Evolutionary conservation across 371 early-diverging fungal species (phyloP), one percentile per base, ranked within the genome.

Genomic region (Apophysomyces trapeziformis): DNA sequence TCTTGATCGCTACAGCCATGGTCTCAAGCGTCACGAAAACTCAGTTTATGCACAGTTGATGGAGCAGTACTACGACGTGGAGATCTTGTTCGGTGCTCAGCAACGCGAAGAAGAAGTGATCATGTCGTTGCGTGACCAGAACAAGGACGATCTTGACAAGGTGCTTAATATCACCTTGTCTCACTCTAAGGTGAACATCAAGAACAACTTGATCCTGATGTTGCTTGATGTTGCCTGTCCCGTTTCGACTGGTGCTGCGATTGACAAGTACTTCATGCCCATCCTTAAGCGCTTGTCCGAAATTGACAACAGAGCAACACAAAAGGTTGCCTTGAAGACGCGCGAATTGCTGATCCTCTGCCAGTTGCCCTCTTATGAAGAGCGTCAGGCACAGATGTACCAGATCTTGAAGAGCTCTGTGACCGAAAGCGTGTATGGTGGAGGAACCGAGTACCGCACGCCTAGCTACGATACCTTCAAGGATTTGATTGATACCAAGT

Each of bases 291-390:
- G 85, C 61, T 74, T 97, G 63, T 93, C 99, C 35, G 90, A 88
- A 63, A 84, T 98, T 56, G 84, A 86, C 26, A 89, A 92, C 63
- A 86, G 91, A 45, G 76, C 83, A 11, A 90, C 95, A 7, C 85
- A 93, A 76, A 94, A 94, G 86, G 95, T 96, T 26, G 90, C 97
- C 18, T 82, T 97, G 43, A 92, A 93, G 79, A 97, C 97, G 5
- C 92, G 97, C 69, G 98, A 97, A 75, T 76, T 96, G 50, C 80
- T 97, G 63, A 95, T 98, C 66, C 92, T 92, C 67, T 90, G 90
- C 83, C 97, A 96, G 77, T 75, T 96, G 64, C 98, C 98, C 36
- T 94, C 94, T 41, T 91, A 90, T 60, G 93, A 95, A 73, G 97
- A 97, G 75, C 91, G 99, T 66, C 86, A 88, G 68, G 68, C 79